Base-by-base conservation (phyloP, 257 asterid genomes). In the Solanum etuberosum region DNA sequence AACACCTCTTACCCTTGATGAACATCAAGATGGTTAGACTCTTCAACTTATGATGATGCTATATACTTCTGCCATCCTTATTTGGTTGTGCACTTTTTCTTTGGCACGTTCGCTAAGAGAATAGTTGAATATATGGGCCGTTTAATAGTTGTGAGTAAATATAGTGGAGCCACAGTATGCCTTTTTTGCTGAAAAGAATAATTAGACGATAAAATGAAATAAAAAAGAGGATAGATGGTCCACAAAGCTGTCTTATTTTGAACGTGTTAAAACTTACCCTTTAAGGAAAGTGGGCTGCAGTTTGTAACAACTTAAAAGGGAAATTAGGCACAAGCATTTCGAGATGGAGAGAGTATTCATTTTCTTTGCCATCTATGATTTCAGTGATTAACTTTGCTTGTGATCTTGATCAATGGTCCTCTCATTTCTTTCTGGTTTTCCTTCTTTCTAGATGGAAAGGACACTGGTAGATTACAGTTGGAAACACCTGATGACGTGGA, bases 401-500 rank as follows among this genome's bases (percentile, higher is more conserved):
- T 73, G 84, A 80, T 80, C 42, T 81, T 31, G 85, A 46, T 81
- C 42, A 80, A 57, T 84, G 85, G 12, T 81, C 67, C 9, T 80
- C 68, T 81, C 68, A 11, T 81, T 48, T 29, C 43, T 10, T 86
- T 40, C 74, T 71, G 51, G 14, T 73, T 85, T 80, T 73, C 73
- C 86, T 87, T 88, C 38, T 59, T 37, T 88, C 83, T 76, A 95
- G 99, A 90, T 93, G 98, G 90, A 87, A 91, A 89, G 65, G 92
- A 91, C 86, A 89, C 81, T 86, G 86, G 87, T 81, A 87, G 91
- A 83, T 88, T 93, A 93, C 93, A 92, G 86, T 89, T 96, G 92
- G 99, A 98, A 85, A 88, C 91, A 51, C 99, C 99, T 65, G 98
- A 97, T 93, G 99, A 97, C 74, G 93, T 96, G 91, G 95, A 96